Base-by-base conservation (phyloP, 345 rosid species). In the Brassica juncea region DNA sequence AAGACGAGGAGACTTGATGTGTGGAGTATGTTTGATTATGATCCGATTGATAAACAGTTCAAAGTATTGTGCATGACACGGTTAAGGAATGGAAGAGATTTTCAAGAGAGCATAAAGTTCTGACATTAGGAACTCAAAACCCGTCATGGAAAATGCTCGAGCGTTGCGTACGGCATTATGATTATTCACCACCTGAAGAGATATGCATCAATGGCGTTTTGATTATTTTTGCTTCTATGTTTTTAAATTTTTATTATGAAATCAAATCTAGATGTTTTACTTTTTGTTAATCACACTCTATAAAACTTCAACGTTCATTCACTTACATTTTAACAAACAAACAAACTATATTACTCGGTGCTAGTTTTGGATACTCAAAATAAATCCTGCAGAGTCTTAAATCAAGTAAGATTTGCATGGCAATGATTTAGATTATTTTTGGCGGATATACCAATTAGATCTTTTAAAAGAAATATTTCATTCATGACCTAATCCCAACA, bases 401-500 rank as follows among this genome's bases (percentile, higher is more conserved):
- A 21, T 21, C 12, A 58, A 58, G 63, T 23, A 23, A 58, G 30
- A 58, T 58, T 61, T 12, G 35, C 30, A 31, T 54, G 39, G 23
- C 39, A 71, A 62, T 49, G 57, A 31, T 66, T 39, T 15, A 31
- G 52, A 57, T 21, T 21, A 31, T 47, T 30, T 31, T 47, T 58
- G n/a, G 54, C 10, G 28, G 31, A 79, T 52, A 23, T 47, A 68
- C 65, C 4, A 79, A 9, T 6, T 23, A 14, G 14, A 78, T 57
- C 34, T 61, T 16, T 19, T 44, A 16, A 61, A 28, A 54, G 4
- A 39, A 70, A 8, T 75, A 59, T 70, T 65, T 71, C 68, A 75
- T 65, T 80, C 77, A 49, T 70, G 77, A 80, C 83, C 83, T 80
- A 81, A 75, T 15, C 49, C 57, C 42, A 65, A 75, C 77, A 70